phyloP scores from a whole-genome alignment of 306 rosid genomes.

The Hippophae rhamnoides region DNA sequence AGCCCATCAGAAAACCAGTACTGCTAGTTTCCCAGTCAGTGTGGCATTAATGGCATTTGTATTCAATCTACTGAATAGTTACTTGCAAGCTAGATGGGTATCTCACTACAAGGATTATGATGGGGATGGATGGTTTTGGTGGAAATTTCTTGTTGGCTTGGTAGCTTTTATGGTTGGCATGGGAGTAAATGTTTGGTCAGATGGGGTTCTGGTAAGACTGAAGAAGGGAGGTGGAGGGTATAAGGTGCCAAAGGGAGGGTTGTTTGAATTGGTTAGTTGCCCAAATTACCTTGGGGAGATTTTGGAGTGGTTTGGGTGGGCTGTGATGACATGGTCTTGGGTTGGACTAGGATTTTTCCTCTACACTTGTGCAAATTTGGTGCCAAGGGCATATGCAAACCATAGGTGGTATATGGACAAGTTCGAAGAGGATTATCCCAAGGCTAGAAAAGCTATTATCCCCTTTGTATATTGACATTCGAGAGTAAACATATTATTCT shows the following conservation, averaged over 20 bases:
- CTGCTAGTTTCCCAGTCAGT: constrained; percentile 40
- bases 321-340: constrained; percentile 69
- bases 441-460: constrained; percentile 50
- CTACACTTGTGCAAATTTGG: constrained; percentile 69
- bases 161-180: constrained; percentile 43
- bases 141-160: constrained; percentile 26
- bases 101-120: constrained; percentile 44
- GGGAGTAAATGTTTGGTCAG: constrained; percentile 56
- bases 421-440: constrained; percentile 77
- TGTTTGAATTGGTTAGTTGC: constrained; percentile 62
- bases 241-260: constrained; percentile 55
- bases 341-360: constrained; percentile 53
- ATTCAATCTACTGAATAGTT: constrained; percentile 52
- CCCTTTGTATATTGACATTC: constrained; percentile 56
- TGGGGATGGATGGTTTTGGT: constrained; percentile 40
- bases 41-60: constrained; percentile 44
- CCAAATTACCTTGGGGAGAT: constrained; percentile 78
- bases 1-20: background rate
- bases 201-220: constrained; percentile 44
- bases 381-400: constrained; percentile 66
- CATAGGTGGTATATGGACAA: constrained; percentile 70
- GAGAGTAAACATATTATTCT: too few species aligned
- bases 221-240: constrained; percentile 60
- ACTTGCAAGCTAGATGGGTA: constrained; percentile 55
- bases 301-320: constrained; percentile 84